These are phyloP conservation scores for Didymosphaeria variabile DNA, from an alignment of 2,329 filamentous ascomycete genomes.

Conservation along the genomic window DNA sequence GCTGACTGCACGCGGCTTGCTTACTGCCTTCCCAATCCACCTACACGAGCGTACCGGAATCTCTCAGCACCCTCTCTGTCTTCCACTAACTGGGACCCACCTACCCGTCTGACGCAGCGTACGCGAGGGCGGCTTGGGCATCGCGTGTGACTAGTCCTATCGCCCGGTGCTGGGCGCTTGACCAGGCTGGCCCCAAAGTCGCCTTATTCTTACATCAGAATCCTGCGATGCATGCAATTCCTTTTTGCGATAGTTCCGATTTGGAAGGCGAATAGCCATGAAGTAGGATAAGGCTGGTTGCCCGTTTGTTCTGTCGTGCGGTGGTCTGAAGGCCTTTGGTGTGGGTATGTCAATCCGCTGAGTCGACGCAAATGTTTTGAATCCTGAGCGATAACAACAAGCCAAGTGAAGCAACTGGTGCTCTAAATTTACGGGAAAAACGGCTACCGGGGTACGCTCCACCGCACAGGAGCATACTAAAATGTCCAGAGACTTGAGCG, in stretches of 20 bases:
- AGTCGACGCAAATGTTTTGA: neutral
- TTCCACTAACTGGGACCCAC: neutral
- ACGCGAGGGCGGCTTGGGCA: constrained; percentile 7
- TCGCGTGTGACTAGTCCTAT: constrained; percentile 9
- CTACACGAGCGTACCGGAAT: constrained; percentile 13
- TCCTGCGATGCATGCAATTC: neutral
- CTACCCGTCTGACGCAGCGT: constrained; percentile 17
- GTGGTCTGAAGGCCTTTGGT: neutral
- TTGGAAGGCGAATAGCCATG: neutral
- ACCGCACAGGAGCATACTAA: neutral
- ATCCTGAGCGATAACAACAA: neutral
- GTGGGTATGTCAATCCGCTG: neutral
- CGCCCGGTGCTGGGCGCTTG: constrained; percentile 11
- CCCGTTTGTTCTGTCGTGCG: neutral
- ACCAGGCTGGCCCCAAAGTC: constrained; percentile 3
- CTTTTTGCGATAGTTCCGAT: neutral
- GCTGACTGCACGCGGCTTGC: constrained; percentile 32
- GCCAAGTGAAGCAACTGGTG: neutral
- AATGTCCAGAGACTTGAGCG: neutral
- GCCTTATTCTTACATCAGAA: constrained; percentile 17
- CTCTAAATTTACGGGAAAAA: too few species aligned
- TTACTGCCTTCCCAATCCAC: constrained; percentile 33
- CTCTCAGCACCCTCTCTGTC: constrained; percentile 13
- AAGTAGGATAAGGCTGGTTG: neutral
- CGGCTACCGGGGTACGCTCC: neutral